Base-by-base conservation (phyloP, 1,284 basidiomycete species). In the Sporisorium reilianum region DNA sequence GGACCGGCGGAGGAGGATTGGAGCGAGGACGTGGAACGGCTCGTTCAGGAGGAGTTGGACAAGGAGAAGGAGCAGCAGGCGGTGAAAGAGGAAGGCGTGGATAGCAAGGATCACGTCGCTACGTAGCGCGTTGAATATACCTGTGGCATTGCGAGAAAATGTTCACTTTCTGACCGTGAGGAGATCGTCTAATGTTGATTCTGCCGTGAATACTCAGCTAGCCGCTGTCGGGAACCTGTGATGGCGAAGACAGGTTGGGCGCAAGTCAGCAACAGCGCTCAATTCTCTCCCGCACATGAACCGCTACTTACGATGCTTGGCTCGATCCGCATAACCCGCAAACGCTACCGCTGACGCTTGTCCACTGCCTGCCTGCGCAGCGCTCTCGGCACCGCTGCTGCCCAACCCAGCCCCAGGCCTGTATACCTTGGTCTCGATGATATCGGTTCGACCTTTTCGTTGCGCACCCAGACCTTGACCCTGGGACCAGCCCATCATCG, bases 391-490 rank as follows among this genome's bases (percentile, higher is more conserved):
- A 46, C 11, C 44, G 25, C 41, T 62, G 28, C 65, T 69, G 20
- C 75, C 75, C 34, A 77, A 16, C 1, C 75, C 75, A 16, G 66
- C 75, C 2, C 75, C 66, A 2, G 66, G 60, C 38, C 53, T 58
- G 57, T 77, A 75, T n/a, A 73, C 34, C 55, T 68, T 71, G n/a
- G 75, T 64, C 36, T 77, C 59, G 8, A 77, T 55, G 32, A 67
- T 65, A 9, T 66, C 60, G 16, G 64, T 57, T 2, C 71, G 48
- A 6, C 75, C 75, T 40, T 70, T 22, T 3, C 61, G 28, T 7
- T 59, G 23, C 20, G 38, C 30, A 3, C 75, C 75, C 8, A 77
- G 49, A 30, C 75, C 75, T 48, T 66, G 53, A 26, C 75, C 75
- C 16, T 66, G 63, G 0, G 64, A 55, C 75, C 75, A 77, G 8